Base-by-base conservation (phyloP, 2,329 filamentous ascomycete genomes). In the Teratosphaeria epicoccoides region DNA sequence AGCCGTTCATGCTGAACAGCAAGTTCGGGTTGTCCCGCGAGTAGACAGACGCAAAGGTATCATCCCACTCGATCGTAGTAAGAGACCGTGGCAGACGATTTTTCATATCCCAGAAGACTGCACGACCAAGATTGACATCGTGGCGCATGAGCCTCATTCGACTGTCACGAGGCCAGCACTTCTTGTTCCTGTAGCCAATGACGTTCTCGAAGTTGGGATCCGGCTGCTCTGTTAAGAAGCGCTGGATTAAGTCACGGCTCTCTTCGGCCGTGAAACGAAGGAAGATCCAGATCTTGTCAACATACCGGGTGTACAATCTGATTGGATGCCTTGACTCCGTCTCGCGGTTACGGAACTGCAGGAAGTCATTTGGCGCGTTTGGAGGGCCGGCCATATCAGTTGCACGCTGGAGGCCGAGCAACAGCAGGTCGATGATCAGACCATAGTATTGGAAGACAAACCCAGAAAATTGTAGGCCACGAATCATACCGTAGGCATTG, bases 391-490 rank as follows among this genome's bases (percentile, higher is more conserved):
- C 93, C 66, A 98, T 94, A 68, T 98, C 94, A 62, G 88, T 96
- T n/a, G 93, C 93, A 64, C 93, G 85, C 71, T 97, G 90, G 55
- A 96, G 78, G 45, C 93, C 93, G 24, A 98, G 82, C 22, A 98
- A 78, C 33, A 98, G 76, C 45, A 98, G 78, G 72, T 98, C 93
- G 50, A 98, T 83, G 53, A 98, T 91, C 55, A 98, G 76, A 46
- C 94, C 93, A 62, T 98, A 98, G 76, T 90, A 98, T 67, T 98
- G 93, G 79, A 98, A 98, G 22, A 98, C 93, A 57, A 98, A 98
- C 0, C 88, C 93, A 1, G 93, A 96, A 72, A 98, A 98, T 60
- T 98, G 94, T 14, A 98, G 78, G 61, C 94, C 93, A 63, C 93
- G 88, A 63, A 98, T 96, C 85, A 98, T 87, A 61, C 93, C 93